A percentile compares a stretch with the other conserved stretches of the same genome.
phyloP scores from a whole-genome alignment of 108 stramenopile species.

The Asterionellopsis glacialis region DNA sequence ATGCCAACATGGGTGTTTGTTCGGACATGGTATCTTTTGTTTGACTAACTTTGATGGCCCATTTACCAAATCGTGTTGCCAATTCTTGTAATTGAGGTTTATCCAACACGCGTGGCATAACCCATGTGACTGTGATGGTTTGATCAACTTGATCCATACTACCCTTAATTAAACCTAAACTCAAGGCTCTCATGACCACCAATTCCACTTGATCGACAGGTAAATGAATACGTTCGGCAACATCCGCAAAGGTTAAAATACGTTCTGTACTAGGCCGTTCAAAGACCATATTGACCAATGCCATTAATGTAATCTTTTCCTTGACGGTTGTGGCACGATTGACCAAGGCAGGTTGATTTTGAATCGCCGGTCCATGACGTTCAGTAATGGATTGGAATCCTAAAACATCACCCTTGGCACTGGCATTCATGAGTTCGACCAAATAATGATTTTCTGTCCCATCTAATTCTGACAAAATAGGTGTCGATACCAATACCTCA shows the following conservation, averaged over 20 bases:
- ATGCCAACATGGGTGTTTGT: constrained; percentile 10
- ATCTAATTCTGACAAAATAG: constrained; percentile 65
- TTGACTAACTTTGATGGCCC: constrained; percentile 71
- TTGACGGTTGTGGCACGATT: constrained; percentile 74
- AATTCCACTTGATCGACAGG: constrained; percentile 93
- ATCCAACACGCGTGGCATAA: constrained; percentile 95
- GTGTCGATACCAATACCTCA: constrained; percentile 81
- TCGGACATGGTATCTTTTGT: constrained; percentile 68
- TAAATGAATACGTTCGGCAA: constrained; percentile 72
- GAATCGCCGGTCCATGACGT: constrained; percentile 54
- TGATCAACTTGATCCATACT: constrained; percentile 86
- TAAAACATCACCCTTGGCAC: constrained; percentile 84
- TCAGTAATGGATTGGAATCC: constrained; percentile 61
- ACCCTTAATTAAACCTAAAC: constrained; percentile 86
- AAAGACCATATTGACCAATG: constrained; percentile 92
- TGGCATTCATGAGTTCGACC: constrained; percentile 76
- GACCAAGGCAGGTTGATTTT: constrained; percentile 82
- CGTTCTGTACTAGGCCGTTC: constrained; percentile 87
- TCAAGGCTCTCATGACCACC: constrained; percentile 96
- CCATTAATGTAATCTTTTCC: constrained; percentile 95
- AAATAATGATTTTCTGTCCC: constrained; percentile 80
- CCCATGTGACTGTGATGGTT: constrained; percentile 90
- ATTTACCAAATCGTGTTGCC: constrained; percentile 76
- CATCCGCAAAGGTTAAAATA: constrained; percentile 81
- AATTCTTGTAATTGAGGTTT: constrained; percentile 73